Conservation (phyloP, 1,284 basidiomycete species). For the Vanrija sp. region DNA sequence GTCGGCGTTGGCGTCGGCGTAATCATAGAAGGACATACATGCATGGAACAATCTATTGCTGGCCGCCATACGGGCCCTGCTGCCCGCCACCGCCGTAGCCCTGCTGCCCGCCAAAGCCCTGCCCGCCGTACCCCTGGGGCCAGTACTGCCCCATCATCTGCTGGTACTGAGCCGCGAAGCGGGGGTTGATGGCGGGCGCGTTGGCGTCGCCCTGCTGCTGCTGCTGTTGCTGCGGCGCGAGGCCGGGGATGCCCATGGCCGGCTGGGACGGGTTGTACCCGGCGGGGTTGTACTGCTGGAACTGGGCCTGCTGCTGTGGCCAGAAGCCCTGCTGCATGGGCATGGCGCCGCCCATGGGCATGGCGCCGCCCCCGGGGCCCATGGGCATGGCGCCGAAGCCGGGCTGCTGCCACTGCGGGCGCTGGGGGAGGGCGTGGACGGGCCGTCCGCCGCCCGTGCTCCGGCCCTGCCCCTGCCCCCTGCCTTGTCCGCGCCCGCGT, state of each 20-base stretch:
- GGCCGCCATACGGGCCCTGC: not conserved
- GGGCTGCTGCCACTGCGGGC: not conserved
- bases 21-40: not conserved
- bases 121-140: not conserved
- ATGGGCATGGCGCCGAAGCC: not conserved
- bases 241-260: constrained; percentile 3
- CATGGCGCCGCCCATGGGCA: not conserved
- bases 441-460: constrained; percentile 1
- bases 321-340: not conserved
- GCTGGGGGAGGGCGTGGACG: not conserved
- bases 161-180: constrained; percentile 39
- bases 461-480: constrained; percentile 8
- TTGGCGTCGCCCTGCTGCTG: constrained; percentile 6
- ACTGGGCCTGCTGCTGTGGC: not conserved
- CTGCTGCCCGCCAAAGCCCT: too few species aligned
- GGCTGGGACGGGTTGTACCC: constrained; percentile 13
- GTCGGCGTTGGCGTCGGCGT: constrained; percentile 2
- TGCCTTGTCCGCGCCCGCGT: constrained; percentile 14
- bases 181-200: constrained; percentile 44
- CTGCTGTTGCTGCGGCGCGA: constrained; percentile 5
- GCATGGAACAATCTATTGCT: not conserved
- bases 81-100: not conserved
- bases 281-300: constrained; percentile 8
- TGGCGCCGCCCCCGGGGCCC: not conserved
- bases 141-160: constrained; percentile 18